Conservation (phyloP, 163 green algal genomes). For the Scenedesmus sp. region DNA sequence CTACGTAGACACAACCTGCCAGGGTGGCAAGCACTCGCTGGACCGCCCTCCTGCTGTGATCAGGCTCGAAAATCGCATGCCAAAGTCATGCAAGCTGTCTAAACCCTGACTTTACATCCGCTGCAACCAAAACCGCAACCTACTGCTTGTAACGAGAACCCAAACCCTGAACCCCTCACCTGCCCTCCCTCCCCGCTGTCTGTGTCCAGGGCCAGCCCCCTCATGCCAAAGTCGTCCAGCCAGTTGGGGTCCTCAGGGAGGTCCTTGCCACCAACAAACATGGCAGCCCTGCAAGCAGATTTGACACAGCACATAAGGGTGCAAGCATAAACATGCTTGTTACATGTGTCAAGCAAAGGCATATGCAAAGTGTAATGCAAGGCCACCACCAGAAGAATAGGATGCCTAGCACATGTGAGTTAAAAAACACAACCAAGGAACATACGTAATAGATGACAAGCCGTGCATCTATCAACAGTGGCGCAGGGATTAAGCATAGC, state of each 20-base stretch:
- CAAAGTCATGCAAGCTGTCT: background rate
- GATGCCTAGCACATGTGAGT: too few species aligned
- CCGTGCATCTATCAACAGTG: background rate
- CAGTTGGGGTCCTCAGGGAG: constrained; percentile 13
- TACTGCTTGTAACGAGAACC: background rate
- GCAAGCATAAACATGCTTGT: background rate
- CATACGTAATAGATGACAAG: background rate
- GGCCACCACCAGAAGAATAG: too few species aligned
- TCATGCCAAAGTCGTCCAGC: constrained; percentile 28
- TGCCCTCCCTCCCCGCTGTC: background rate
- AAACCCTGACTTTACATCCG: too few species aligned
- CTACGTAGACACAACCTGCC: too few species aligned
- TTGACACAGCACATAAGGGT: background rate
- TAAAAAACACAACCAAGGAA: too few species aligned
- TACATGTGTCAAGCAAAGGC: too few species aligned
- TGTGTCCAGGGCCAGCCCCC: constrained; percentile 25
- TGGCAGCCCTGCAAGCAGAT: background rate
- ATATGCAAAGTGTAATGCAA: too few species aligned
- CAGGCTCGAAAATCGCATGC: background rate
- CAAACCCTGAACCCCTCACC: constrained; percentile 11
- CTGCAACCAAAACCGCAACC: background rate
- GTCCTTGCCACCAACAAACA: constrained; percentile 27
- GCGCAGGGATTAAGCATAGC: background rate
- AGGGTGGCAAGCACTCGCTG: background rate
- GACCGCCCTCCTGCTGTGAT: background rate